Conservation (phyloP, 331 rosid genomes). For the Acacia concinna region DNA sequence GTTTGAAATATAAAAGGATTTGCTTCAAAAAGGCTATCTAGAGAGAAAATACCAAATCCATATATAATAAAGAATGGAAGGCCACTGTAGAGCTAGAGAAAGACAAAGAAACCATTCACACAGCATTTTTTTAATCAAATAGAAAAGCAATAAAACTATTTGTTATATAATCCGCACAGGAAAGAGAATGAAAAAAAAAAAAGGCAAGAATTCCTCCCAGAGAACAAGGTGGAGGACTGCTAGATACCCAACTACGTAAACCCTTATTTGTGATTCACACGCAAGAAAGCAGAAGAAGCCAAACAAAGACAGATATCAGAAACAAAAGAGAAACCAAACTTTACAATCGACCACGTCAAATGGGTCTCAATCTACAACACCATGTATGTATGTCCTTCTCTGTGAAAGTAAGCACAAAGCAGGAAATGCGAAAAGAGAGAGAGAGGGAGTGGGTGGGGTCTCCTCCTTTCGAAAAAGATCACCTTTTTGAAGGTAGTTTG, state of each 20-base stretch:
- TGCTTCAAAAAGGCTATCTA: neutral
- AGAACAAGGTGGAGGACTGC: constrained; percentile 32
- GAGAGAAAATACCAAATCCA: constrained; percentile 1
- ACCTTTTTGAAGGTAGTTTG: constrained; percentile 62
- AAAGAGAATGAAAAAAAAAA: constrained; percentile 22
- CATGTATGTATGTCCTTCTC: constrained; percentile 36
- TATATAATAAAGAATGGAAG: neutral
- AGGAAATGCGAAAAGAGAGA: constrained; percentile 10
- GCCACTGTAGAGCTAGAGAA: constrained; percentile 33
- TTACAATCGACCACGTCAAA: constrained; percentile 2
- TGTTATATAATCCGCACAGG: constrained; percentile 41
- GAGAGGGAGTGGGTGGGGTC: constrained; percentile 33
- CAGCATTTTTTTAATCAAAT: neutral
- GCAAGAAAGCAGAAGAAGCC: constrained; percentile 17
- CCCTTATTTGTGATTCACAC: constrained; percentile 4
- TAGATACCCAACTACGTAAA: constrained; percentile 19
- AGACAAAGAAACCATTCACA: constrained; percentile 37
- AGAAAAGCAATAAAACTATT: constrained; percentile 7
- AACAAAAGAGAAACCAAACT: constrained; percentile 11
- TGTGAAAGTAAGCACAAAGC: constrained; percentile 35
- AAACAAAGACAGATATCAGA: constrained; percentile 9
- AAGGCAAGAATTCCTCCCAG: constrained; percentile 43
- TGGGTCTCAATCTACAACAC: constrained; percentile 29
- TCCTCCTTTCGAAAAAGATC: constrained; percentile 47
- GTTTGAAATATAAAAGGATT: constrained; percentile 14